A percentile compares a stretch with the other conserved stretches of the same genome.
phyloP scores from a whole-genome alignment of 2,329 filamentous ascomycete species.

The Xylariaceae sp. region DNA sequence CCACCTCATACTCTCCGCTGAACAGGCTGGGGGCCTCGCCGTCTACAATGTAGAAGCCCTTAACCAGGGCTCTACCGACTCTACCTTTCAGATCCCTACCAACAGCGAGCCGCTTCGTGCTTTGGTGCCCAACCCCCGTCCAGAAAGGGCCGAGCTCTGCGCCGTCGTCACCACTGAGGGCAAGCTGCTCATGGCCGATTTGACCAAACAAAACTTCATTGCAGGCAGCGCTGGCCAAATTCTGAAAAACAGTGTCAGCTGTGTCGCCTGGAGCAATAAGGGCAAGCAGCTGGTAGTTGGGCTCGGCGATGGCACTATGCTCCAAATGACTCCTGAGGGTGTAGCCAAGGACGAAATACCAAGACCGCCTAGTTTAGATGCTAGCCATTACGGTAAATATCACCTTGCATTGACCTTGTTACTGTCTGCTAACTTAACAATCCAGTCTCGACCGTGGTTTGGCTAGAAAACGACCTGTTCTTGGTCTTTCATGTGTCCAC shows the following conservation, averaged over 20 bases:
- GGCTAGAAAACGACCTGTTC: conserved; percentile 87
- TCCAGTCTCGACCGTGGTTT: conserved; percentile 74
- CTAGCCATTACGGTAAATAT: conserved; percentile 61
- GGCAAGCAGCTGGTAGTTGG: conserved; percentile 93
- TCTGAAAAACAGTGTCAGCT: conserved; percentile 73
- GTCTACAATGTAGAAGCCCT: conserved; percentile 75
- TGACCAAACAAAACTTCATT: conserved; percentile 61
- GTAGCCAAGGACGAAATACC: conserved; percentile 74
- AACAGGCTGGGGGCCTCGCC: conserved; percentile 74
- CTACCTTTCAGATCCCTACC: conserved; percentile 72
- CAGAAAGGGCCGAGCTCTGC: conserved; percentile 68
- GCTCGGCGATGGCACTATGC: conserved; percentile 71
- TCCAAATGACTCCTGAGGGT: conserved; percentile 81
- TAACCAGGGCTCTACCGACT: conserved; percentile 59
- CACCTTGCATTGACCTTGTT: conserved; percentile 6
- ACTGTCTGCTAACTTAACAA: no score
- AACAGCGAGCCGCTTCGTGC: conserved; percentile 70
- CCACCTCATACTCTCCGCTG: conserved; percentile 77
- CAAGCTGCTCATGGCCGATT: conserved; percentile 77
- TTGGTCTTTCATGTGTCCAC: conserved; percentile 72
- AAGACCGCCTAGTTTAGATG: conserved; percentile 63
- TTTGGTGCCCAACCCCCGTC: conserved; percentile 74
- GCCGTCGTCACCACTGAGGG: conserved; percentile 78
- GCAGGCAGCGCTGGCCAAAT: conserved; percentile 56
- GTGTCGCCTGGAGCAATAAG: conserved; percentile 84